Evolutionary conservation across 192 early-diverging fungal genomes (phyloP).

Genomic region (Umbelopsis isabellina): DNA sequence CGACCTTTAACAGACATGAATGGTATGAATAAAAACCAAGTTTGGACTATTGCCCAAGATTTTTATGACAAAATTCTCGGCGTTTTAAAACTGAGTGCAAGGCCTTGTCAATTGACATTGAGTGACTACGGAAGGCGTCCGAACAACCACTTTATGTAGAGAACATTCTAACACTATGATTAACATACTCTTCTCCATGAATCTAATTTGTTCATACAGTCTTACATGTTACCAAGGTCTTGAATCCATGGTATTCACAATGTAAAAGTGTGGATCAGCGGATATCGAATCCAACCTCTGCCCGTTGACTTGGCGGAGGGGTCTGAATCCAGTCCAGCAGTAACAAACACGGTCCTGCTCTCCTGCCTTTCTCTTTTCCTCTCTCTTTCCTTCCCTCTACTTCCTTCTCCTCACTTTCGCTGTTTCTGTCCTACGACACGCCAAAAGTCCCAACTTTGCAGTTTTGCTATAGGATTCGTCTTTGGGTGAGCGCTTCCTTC

Average conservation of each 20-base stretch:
- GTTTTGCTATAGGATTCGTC: neutral
- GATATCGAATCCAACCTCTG: slow-evolving; percentile 19
- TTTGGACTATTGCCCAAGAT: neutral
- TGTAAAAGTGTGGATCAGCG: neutral
- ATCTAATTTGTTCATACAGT: no score
- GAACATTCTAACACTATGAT: no score
- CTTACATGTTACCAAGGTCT: no score
- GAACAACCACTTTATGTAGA: neutral
- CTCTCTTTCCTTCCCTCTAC: neutral
- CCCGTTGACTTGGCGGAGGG: neutral
- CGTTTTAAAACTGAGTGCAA: slow-evolving; percentile 1
- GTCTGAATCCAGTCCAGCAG: slow-evolving; percentile 13
- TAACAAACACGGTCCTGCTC: slow-evolving; percentile 21
- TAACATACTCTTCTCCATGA: no score
- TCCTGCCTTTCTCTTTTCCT: slow-evolving; percentile 16
- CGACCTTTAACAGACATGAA: slow-evolving; percentile 14
- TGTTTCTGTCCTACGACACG: neutral
- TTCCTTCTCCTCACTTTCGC: neutral
- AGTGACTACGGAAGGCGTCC: no score
- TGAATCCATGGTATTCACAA: no score
- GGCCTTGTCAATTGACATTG: neutral
- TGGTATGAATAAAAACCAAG: neutral
- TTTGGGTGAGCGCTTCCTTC: neutral
- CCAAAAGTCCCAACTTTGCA: neutral
- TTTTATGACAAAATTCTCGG: neutral